Base-by-base conservation (phyloP, 164 flowering plant species). In the Umbilicus rupestris region DNA sequence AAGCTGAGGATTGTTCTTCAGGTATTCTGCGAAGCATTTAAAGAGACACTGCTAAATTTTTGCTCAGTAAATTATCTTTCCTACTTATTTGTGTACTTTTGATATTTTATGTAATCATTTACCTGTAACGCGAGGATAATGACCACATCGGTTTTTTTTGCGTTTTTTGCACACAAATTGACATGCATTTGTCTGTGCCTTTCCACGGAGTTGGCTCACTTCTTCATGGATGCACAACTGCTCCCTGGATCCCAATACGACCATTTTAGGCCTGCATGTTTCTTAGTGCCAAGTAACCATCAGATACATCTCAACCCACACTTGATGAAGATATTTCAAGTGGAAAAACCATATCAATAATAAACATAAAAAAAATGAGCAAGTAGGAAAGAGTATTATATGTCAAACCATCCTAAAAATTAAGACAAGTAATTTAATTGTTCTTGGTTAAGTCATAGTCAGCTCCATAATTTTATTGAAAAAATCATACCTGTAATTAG, bases 211-310 rank as follows among this genome's bases (percentile, higher is more conserved):
- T 63, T 72, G 68, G 60, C 84, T 78, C 44, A 94, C 96, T 63
- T 87, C 81, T 9, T 87, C 84, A 74, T 94, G 89, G 75, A 94
- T 89, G 83, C 99, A 94, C 68, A 91, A 74, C 64, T 94, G 99
- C 76, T 91, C 97, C 68, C 99, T 86, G 71, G 99, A 94, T 72
- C 99, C 97, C 75, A 94, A 75, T 6, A 89, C 83, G 7, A 78
- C 84, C 99, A 94, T 94, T 76, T 84, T 94, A 26, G 99, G 99
- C 89, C 99, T 94, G 84, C 75, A 81, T 20, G 35, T 74, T 49
- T 39, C 28, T 62, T 31, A 63, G 44, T 33, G 67, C 24, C 59
- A 22, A 41, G 20, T 42, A 59, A 31, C 12, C 41, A 39, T 41
- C 45, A 60, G 7, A 55, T 14, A 24, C 60, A 26, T 33, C 4